Evolutionary conservation across 495 filamentous ascomycete species (phyloP), one percentile per base, ranked within the genome.

Genomic region (Xylaria longipes): DNA sequence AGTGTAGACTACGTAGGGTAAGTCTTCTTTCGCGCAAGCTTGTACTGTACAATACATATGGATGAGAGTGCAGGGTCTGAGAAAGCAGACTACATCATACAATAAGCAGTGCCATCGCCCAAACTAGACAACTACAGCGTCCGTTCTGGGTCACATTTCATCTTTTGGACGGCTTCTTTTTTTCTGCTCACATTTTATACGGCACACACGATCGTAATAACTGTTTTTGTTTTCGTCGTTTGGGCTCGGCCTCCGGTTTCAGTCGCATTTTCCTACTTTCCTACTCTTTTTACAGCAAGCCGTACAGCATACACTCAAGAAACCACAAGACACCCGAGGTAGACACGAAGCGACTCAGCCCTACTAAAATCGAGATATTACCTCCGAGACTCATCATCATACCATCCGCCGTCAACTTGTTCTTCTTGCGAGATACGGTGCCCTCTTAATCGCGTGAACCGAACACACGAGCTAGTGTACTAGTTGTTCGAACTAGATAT

Each of bases 301-400:
- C 3, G 14, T 46, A 50, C 46, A 37, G 41, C 41, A 52, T 45
- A 64, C 65, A 37, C 52, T n/a, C 60, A 56, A 48, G 22, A 45
- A 25, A 56, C 7, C 41, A 35, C 37, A 46, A 43, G 39, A 46
- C 1, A 60, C n/a, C 65, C 35, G 25, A 68, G 22, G 48, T 71
- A 52, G 52, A 65, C 61, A 60, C 69, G 39, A 54, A 66, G 14
- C 69, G 62, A 65, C 69, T 58, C 69, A 66, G 69, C 69, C 69
- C 69, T 71, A 71, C 61, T 65, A 41, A 50, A 58, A 65, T 66
- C 69, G 50, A 71, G 46, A 71, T 45, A 66, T 66, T 50, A 66
- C 69, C 27, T 71, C 62, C 61, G 69, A 65, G 62, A 71, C 69
- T 71, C 54, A 50, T 71, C 61, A 71, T 58, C 69, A 50, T 37